Evolutionary conservation across 306 rosid species (phyloP).

Genomic region (Pachyrhizus erosus): DNA sequence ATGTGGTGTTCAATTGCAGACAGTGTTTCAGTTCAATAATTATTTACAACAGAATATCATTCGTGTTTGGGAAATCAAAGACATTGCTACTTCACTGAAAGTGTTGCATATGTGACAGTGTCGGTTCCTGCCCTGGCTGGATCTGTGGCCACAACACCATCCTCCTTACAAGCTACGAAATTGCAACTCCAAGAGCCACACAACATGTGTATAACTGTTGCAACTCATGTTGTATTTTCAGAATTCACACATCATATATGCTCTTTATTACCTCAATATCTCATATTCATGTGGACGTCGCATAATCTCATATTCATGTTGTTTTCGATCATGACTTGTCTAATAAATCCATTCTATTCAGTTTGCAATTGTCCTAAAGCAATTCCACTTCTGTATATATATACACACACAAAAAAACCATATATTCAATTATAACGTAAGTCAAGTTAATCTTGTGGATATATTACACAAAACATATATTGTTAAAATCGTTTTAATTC

Average conservation of each 20-base stretch:
- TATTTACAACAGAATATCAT: background rate
- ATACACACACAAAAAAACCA: too few relatives aligned
- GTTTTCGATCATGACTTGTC: background rate
- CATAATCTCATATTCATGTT: too few relatives aligned
- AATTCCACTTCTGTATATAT: background rate
- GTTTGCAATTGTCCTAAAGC: background rate
- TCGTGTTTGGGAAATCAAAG: background rate
- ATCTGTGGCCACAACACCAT: background rate
- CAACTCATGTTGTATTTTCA: background rate
- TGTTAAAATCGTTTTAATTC: too few relatives aligned
- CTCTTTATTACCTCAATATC: background rate
- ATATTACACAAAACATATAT: too few relatives aligned
- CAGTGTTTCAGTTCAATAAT: background rate
- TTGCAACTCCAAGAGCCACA: background rate
- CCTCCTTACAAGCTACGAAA: background rate
- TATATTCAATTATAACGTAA: background rate
- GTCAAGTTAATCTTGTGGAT: too few relatives aligned
- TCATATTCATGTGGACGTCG: background rate
- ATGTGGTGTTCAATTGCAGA: conserved; percentile 4
- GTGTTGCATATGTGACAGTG: background rate
- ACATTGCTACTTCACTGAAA: background rate
- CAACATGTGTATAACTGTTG: background rate
- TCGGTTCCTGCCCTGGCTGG: background rate
- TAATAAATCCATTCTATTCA: background rate
- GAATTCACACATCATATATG: background rate